These are phyloP conservation scores for Penicillium brasilianum DNA, from an alignment of 2,329 filamentous ascomycete genomes.

Conservation along the genomic window DNA sequence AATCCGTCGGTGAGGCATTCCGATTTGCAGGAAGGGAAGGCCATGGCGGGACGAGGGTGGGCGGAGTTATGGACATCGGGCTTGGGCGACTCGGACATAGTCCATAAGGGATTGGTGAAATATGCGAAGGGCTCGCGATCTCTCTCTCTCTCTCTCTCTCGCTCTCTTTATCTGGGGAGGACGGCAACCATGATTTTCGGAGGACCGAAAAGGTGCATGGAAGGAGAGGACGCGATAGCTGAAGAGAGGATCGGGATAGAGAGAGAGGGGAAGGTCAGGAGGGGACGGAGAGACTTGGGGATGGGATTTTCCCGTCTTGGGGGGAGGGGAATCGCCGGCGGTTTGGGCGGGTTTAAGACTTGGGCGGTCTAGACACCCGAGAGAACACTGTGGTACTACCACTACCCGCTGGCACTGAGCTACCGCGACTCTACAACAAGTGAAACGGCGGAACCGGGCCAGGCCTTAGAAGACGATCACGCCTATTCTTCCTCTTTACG, in stretches of 20 bases:
- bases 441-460: constrained; percentile 29
- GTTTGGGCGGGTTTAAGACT: constrained; percentile 13
- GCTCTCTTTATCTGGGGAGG: constrained; percentile 10
- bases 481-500: too few species aligned
- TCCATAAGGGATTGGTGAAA: constrained; percentile 34
- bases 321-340: constrained; percentile 14
- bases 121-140: not conserved
- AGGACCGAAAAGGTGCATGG: constrained; percentile 8
- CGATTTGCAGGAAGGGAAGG: constrained; percentile 40
- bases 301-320: constrained; percentile 34
- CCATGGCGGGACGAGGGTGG: constrained; percentile 31
- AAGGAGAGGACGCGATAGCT: too few species aligned
- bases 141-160: constrained; percentile 11
- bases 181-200: constrained; percentile 18
- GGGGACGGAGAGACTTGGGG: constrained; percentile 18
- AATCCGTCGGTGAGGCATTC: constrained; percentile 35
- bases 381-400: too few species aligned
- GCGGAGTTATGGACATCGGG: constrained; percentile 38
- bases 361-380: constrained; percentile 39
- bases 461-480: not conserved
- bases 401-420: too few species aligned
- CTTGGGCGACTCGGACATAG: constrained; percentile 42
- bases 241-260: constrained; percentile 8
- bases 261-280: constrained; percentile 19
- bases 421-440: too few species aligned